These are phyloP conservation scores for Anisodus acutangulus DNA, from an alignment of 257 asterid species.

Conservation along the genomic window DNA sequence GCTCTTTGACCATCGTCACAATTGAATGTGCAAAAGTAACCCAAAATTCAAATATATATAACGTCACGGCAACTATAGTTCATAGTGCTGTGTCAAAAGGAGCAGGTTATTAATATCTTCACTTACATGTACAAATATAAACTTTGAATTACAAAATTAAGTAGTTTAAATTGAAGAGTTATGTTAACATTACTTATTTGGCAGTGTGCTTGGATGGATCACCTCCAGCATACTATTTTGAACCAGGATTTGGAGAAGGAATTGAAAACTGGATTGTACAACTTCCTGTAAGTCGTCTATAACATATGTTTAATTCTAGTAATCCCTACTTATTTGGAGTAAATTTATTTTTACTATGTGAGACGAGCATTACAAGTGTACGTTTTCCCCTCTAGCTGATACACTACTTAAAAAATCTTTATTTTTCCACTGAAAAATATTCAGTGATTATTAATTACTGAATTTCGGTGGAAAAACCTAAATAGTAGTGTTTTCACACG, in stretches of 20 bases:
- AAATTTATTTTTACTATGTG: no score
- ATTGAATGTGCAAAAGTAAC: not conserved
- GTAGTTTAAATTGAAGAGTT: not conserved
- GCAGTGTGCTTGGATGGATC: conserved; percentile 23
- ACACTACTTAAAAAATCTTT: no score
- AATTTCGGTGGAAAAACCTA: no score
- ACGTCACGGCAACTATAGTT: not conserved
- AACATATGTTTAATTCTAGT: not conserved
- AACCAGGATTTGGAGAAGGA: not conserved
- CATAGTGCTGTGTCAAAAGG: not conserved
- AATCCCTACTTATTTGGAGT: not conserved
- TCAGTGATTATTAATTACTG: no score
- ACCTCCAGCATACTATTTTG: conserved; percentile 4
- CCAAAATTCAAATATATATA: not conserved
- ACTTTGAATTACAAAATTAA: not conserved
- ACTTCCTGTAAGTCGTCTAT: not conserved
- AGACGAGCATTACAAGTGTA: no score
- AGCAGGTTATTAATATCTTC: not conserved
- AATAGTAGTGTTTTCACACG: no score
- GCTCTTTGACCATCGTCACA: not conserved
- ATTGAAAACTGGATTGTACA: not conserved
- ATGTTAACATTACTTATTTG: not conserved
- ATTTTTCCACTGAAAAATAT: no score
- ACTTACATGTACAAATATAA: not conserved
- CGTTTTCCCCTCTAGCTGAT: no score